Evolutionary conservation across 495 filamentous ascomycete genomes (phyloP).

Genomic region (Lasiosphaeriaceae sp.): DNA sequence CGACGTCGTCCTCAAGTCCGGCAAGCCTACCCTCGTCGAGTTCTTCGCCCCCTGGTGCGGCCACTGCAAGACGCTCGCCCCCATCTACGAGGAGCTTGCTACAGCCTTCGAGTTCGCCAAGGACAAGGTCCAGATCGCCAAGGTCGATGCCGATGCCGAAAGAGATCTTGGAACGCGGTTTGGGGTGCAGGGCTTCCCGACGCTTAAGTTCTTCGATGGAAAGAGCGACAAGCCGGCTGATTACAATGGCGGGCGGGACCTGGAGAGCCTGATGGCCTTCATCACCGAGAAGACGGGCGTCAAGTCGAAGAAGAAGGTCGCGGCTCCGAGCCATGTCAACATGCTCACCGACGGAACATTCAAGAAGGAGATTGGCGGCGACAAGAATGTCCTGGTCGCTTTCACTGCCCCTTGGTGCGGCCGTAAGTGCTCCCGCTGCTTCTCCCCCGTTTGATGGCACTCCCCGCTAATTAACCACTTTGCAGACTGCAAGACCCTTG

Average conservation of each 20-base stretch:
- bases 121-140: slow-evolving; percentile 84
- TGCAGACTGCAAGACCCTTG: slow-evolving; percentile 92
- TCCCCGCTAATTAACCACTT: slow-evolving; percentile 23
- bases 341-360: slow-evolving; percentile 79
- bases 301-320: slow-evolving; percentile 67
- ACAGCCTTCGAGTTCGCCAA: slow-evolving; percentile 63
- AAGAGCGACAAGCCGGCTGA: slow-evolving; percentile 85
- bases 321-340: slow-evolving; percentile 64
- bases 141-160: slow-evolving; percentile 93
- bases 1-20: slow-evolving; percentile 77
- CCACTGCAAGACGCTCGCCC: slow-evolving; percentile 94
- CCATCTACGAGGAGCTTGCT: slow-evolving; percentile 92
- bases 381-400: slow-evolving; percentile 89
- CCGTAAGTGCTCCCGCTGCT: slow-evolving; percentile 60
- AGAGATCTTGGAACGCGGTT: slow-evolving; percentile 77
- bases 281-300: slow-evolving; percentile 85
- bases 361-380: slow-evolving; percentile 69
- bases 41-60: slow-evolving; percentile 99
- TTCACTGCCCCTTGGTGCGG: slow-evolving; percentile 98
- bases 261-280: slow-evolving; percentile 79
- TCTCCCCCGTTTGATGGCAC: slow-evolving; percentile 3
- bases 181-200: slow-evolving; percentile 91
- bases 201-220: slow-evolving; percentile 96
- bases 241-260: slow-evolving; percentile 81
- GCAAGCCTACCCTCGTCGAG: slow-evolving; percentile 94